A percentile compares a stretch with the other conserved stretches of the same genome.
Evolutionary conservation across 164 flowering plant genomes (phyloP).

Genomic region (Magnolia kwangsiensis): DNA sequence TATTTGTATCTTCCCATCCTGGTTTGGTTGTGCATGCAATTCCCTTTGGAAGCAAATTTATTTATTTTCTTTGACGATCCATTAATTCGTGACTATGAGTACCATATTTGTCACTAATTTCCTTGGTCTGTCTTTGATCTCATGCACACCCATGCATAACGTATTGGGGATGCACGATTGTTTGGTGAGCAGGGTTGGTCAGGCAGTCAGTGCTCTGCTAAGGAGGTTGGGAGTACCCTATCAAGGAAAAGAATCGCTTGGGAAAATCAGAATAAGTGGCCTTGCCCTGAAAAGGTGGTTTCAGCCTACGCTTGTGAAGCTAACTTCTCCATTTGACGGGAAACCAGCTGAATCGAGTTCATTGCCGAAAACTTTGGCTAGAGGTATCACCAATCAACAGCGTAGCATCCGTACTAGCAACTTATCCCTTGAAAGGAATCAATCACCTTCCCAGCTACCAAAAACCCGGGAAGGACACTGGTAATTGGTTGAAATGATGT

Average conservation of each 20-base stretch:
- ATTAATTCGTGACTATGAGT: background rate
- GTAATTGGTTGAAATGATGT: background rate
- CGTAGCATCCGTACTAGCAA: slow-evolving; percentile 67
- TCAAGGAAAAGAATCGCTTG: slow-evolving; percentile 75
- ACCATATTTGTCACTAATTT: background rate
- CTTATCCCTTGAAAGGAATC: slow-evolving; percentile 43
- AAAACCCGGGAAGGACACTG: background rate
- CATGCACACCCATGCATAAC: background rate
- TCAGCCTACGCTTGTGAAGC: slow-evolving; percentile 49
- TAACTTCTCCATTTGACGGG: slow-evolving; percentile 42
- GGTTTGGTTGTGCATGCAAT: background rate
- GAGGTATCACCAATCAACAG: slow-evolving; percentile 61
- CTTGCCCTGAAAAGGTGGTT: slow-evolving; percentile 67
- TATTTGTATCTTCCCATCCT: too few species aligned
- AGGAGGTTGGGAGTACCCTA: slow-evolving; percentile 71
- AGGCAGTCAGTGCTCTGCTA: slow-evolving; percentile 60
- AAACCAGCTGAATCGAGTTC: slow-evolving; percentile 45
- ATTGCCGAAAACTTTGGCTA: slow-evolving; percentile 43
- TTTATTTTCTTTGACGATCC: background rate
- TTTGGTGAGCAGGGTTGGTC: slow-evolving; percentile 56
- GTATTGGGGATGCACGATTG: background rate
- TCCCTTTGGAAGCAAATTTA: background rate
- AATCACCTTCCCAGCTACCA: background rate
- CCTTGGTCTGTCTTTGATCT: background rate
- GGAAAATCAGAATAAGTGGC: slow-evolving; percentile 77